A percentile compares a stretch with the other conserved stretches of the same genome.
These are phyloP conservation scores for Colletotrichum plurivorum DNA, from an alignment of 2,329 filamentous ascomycete species.

Conservation along the genomic window DNA sequence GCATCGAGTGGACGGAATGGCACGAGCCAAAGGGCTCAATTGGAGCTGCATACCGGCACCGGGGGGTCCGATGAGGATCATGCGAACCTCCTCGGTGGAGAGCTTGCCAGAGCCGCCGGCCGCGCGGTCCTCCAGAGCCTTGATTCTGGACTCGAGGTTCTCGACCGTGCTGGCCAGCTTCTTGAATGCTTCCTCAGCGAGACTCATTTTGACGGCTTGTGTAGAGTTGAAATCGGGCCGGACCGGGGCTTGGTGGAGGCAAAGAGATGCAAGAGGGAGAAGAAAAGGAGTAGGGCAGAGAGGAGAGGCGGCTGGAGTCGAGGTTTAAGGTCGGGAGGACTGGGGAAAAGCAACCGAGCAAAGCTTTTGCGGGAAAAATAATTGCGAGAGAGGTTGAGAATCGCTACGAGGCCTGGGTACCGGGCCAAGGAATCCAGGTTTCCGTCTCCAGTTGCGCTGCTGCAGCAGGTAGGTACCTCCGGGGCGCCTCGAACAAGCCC, in stretches of 20 bases:
- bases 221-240: slow-evolving; percentile 42
- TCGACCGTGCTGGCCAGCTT: slow-evolving; percentile 87
- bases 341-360: slow-evolving; percentile 36
- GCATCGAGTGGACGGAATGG: neutral
- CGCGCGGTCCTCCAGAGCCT: slow-evolving; percentile 84
- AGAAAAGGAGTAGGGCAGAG: slow-evolving; percentile 23
- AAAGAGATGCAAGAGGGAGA: slow-evolving; percentile 33
- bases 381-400: slow-evolving; percentile 40
- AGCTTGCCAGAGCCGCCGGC: slow-evolving; percentile 65
- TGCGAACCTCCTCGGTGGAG: slow-evolving; percentile 81
- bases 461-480: neutral
- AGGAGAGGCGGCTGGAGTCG: slow-evolving; percentile 25
- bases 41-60: slow-evolving; percentile 83
- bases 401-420: slow-evolving; percentile 25
- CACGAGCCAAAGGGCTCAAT: slow-evolving; percentile 20
- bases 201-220: slow-evolving; percentile 76
- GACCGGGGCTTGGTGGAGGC: slow-evolving; percentile 41
- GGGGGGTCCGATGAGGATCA: slow-evolving; percentile 97
- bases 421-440: slow-evolving; percentile 31
- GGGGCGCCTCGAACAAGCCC: neutral
- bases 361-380: slow-evolving; percentile 41
- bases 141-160: slow-evolving; percentile 88
- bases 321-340: slow-evolving; percentile 25
- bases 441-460: slow-evolving; percentile 25
- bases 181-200: slow-evolving; percentile 87